Evolutionary conservation across 352 stramenopile genomes (phyloP), one percentile per base, ranked within the genome.

Genomic region (Phytophthora foliorum): DNA sequence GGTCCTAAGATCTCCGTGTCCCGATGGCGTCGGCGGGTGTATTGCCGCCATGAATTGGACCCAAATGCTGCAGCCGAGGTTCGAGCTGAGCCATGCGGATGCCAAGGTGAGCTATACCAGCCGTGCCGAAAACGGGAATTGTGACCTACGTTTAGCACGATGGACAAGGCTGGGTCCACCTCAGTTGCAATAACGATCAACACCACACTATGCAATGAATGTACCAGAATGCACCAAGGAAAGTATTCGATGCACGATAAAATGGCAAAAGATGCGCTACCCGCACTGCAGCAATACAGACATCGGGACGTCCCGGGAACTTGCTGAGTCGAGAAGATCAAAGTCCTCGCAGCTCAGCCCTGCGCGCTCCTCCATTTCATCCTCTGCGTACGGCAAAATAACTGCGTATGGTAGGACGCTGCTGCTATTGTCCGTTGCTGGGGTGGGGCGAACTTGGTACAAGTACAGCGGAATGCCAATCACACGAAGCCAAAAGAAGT

Each of bases 381-480:
- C 52, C 17, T 63, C 44, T 8, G 22, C 36, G 22, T 75, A 84
- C 2, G 77, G 70, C 21, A 84, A 72, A 41, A 80, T 51, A n/a
- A 74, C 57, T 6, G 74, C 48, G 21, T 69, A 75, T 1, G 61
- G 21, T 8, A 29, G 19, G 5, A 34, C 19, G 57, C 32, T 52
- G 17, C 5, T 52, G 6, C 6, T 31, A 27, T 22, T 21, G 19
- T 4, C 22, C 2, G 34, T 13, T n/a, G 34, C 22, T 24, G 19
- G 9, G 50, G 3, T 11, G 4, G 17, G 16, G 13, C 41, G 22
- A 49, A 72, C 61, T 46, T 68, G 50, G 53, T 84, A 84, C 21
- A 84, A 66, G 36, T 76, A 82, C 4, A 84, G 50, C n/a, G 69
- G 42, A 17, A 73, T 51, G 1, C 77, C 77, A 24, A 81, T 16